Evolutionary conservation across 179 eudicot genomes (phyloP), one percentile per base, ranked within the genome.

Genomic region (Gypsophila paniculata): DNA sequence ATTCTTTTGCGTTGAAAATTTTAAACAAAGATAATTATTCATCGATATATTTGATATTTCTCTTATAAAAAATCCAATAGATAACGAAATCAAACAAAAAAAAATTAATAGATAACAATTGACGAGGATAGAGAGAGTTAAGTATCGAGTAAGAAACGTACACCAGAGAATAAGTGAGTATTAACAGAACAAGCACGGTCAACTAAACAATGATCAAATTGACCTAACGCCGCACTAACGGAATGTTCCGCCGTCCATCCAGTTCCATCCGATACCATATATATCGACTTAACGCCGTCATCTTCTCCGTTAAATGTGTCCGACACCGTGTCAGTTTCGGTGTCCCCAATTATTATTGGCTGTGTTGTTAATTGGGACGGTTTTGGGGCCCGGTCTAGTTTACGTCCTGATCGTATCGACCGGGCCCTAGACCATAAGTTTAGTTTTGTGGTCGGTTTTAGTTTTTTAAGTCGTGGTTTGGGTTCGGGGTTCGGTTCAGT

Each of bases 181-280:
- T 74, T 88, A 11, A 93, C 91, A 4, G 98, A 74, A 61, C 97
- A 93, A 3, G 68, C 93, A 52, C 85, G 86, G 75, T 93, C 90
- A 63, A 89, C 90, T 78, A 93, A 81, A 72, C 97, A 93, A 61
- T 89, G 84, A 38, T 89, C 98, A 57, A 93, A 93, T 83, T 93
- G 98, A 22, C 97, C 96, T 76, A 93, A 85, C 72, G 98, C 97
- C 65, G 96, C 98, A 38, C 63, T 84, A 64, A 93, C 94, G 38
- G 89, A 81, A 36, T 93, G 90, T 82, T 93, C 98, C 58, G 83
- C 98, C 77, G 97, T 93, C 97, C 96, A 91, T 18, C 98, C 98
- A 0, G 98, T 91, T 0, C 97, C 94, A 55, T 93, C 98, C 4
- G 98, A 93, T 6, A 93, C 92, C 85, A 93, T 86, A 34, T 86